phyloP scores from a whole-genome alignment of 1,284 basidiomycete genomes.

The Boletus smithii region DNA sequence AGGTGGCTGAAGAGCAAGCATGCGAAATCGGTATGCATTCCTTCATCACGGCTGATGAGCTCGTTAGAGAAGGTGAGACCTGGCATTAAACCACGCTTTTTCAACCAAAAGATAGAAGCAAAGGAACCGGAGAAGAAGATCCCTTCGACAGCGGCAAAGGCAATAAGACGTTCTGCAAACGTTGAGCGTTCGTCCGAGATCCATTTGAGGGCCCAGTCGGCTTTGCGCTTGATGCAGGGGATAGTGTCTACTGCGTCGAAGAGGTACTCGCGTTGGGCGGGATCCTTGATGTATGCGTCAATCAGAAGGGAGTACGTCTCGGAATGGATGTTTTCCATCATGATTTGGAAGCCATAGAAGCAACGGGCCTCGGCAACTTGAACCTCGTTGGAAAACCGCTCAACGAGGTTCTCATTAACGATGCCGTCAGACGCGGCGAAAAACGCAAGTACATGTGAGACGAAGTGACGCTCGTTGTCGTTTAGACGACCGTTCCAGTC shows the following conservation, averaged over 20 bases:
- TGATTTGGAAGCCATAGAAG: conserved; percentile 99
- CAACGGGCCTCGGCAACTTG: conserved; percentile 94
- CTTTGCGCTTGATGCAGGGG: conserved; percentile 89
- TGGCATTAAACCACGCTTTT: conserved; percentile 98
- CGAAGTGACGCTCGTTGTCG: conserved; percentile 92
- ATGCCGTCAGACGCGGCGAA: conserved; percentile 97
- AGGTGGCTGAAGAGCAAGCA: conserved; percentile 93
- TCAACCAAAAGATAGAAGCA: conserved; percentile 97
- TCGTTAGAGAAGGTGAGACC: conserved; percentile 97
- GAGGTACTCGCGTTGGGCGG: conserved; percentile 78
- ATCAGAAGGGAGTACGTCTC: conserved; percentile 98
- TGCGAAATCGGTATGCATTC: conserved; percentile 98
- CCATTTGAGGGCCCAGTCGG: conserved; percentile 93
- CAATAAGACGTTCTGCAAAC: conserved; percentile 90
- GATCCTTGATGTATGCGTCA: conserved; percentile 96
- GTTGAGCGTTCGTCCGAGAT: conserved; percentile 82
- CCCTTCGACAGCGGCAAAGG: conserved; percentile 97
- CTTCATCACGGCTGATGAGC: conserved; percentile 96
- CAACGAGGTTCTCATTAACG: conserved; percentile 95
- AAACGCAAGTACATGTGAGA: conserved; percentile 95
- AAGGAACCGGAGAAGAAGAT: conserved; percentile 98
- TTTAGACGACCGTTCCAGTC: conserved; percentile 95
- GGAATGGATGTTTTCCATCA: conserved; percentile 98
- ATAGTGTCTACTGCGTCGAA: conserved; percentile 96
- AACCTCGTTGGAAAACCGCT: conserved; percentile 93